A percentile compares a stretch with the other conserved stretches of the same genome.
Conservation (phyloP, 371 early-diverging fungal species). For the Lichtheimia corymbifera region DNA sequence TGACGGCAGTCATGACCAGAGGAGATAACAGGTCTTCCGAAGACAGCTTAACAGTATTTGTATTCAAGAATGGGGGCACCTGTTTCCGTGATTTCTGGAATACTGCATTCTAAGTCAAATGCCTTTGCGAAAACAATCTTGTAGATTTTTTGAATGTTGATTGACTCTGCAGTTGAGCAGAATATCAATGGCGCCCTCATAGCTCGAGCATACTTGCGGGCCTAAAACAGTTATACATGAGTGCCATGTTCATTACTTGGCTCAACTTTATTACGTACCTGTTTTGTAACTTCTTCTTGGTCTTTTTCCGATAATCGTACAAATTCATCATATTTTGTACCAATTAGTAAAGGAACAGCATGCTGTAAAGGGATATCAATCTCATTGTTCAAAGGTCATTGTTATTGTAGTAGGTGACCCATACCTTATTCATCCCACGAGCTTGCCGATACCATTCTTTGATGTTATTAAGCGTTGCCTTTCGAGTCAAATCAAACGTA, state of each 20-base stretch:
- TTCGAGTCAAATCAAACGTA: constrained; percentile 94
- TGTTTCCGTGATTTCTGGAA: constrained; percentile 87
- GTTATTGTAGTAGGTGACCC: too few species aligned
- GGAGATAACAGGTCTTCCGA: too few species aligned
- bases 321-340: constrained; percentile 97
- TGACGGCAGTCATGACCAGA: too few species aligned
- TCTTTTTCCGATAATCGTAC: constrained; percentile 78
- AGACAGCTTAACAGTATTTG: constrained; percentile 28
- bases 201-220: constrained; percentile 86
- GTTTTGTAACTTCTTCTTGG: constrained; percentile 91
- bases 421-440: constrained; percentile 89
- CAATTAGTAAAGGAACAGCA: constrained; percentile 92
- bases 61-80: constrained; percentile 93
- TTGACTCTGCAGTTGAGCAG: constrained; percentile 90
- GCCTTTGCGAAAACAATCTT: constrained; percentile 94
- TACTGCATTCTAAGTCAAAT: constrained; percentile 91
- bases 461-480: constrained; percentile 88
- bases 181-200: constrained; percentile 96
- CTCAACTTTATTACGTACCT: constrained; percentile 47
- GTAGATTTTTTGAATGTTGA: constrained; percentile 96
- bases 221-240: constrained; percentile 38
- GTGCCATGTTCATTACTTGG: not conserved
- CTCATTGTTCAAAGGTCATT: too few species aligned
- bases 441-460: constrained; percentile 98
- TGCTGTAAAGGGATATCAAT: constrained; percentile 46